Base-by-base conservation (phyloP, 495 filamentous ascomycete species). In the Parathielavia appendiculata region DNA sequence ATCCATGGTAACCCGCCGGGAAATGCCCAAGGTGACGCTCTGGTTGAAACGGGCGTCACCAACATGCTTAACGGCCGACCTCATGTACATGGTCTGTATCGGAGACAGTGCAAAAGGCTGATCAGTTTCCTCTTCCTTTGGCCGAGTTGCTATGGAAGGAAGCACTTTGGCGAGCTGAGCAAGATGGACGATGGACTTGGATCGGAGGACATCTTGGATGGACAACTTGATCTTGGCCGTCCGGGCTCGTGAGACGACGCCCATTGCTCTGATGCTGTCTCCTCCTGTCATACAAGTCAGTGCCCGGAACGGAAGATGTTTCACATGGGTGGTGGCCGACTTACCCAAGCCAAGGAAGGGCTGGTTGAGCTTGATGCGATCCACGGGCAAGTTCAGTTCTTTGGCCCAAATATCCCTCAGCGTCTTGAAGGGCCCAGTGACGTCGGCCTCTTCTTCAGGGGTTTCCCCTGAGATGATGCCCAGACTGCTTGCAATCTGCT, bases 11-110 rank as follows among this genome's bases (percentile, higher is more conserved):
- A 83, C 56, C 0, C 60, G 58, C 20, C 67, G 65, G 44, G 71
- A 73, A 9, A 85, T 44, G 0, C 76, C 74, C 0, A 83, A 73
- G 3, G 82, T 65, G 48, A 85, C 76, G 45, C 83, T 83, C 58
- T 85, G 81, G 59, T 86, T 86, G 69, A 84, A 86, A 55, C 86
- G 81, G 3, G 78, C 77, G 48, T 81, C 71, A 0, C 73, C 75
- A 19, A 40, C 20, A 20, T 66, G 46, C 12, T 79, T 73, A 26
- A 72, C 71, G 3, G 78, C 75, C 3, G 74, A 64, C 20, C 76
- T 72, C 51, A 84, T 81, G 63, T 83, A 85, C 20, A 86, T 64
- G 14, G 67, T 70, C 62, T 87, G 83, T 51, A 86, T 83, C 0
- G 84, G 84, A 0, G 82, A 81, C 6, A 87, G 72, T 1, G 72